A percentile compares a stretch with the other conserved stretches of the same genome.
Evolutionary conservation across 495 filamentous ascomycete species (phyloP).

Genomic region (Aspergillus hancockii): DNA sequence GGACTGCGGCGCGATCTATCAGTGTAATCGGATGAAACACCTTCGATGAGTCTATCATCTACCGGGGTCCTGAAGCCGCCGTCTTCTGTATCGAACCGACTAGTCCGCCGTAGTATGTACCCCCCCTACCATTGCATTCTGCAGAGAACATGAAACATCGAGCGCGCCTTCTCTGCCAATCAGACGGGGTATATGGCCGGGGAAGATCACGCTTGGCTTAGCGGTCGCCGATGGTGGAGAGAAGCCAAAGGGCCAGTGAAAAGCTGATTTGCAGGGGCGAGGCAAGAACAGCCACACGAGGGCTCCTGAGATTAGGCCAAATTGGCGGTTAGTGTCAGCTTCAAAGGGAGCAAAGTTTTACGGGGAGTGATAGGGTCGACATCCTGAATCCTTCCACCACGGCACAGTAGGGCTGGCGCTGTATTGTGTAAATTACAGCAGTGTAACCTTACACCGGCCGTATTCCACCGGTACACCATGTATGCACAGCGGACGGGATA

Average conservation of each 20-base stretch:
- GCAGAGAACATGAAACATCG: slow-evolving; percentile 18
- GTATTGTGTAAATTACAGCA: not conserved
- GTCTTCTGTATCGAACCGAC: not conserved
- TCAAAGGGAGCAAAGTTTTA: not conserved
- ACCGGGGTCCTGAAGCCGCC: not conserved
- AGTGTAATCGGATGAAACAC: not conserved
- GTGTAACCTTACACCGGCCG: not conserved
- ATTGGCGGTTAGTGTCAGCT: not conserved
- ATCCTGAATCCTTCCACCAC: not conserved
- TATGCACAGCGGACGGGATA: not conserved
- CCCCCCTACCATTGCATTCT: slow-evolving; percentile 11
- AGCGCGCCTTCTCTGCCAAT: slow-evolving; percentile 24
- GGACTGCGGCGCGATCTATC: not conserved
- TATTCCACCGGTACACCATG: not conserved
- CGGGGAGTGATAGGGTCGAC: not conserved
- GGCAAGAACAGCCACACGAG: not conserved
- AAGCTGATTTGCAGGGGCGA: not conserved
- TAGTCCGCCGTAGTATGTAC: not conserved
- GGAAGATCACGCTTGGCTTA: slow-evolving; percentile 7
- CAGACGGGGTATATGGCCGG: not conserved
- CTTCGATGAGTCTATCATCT: not conserved
- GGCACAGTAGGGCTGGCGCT: not conserved
- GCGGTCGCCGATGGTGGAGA: not conserved
- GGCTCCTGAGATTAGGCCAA: not conserved
- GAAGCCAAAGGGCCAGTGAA: not conserved